phyloP scores from a whole-genome alignment of 2,329 filamentous ascomycete species.

The Phymatotrichopsis omnivora region DNA sequence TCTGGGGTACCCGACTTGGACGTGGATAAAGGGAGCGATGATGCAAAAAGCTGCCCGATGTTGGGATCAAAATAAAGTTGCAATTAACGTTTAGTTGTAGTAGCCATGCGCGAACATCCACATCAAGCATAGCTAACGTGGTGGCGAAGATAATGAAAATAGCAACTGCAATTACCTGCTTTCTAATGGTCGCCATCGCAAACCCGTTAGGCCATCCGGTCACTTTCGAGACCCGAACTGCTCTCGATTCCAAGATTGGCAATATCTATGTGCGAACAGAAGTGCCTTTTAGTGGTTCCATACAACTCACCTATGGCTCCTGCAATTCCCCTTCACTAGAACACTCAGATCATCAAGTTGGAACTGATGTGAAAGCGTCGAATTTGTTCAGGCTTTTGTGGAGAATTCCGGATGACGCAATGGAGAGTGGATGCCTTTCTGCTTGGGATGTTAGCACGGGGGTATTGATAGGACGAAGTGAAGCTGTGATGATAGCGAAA shows the following conservation, averaged over 20 bases:
- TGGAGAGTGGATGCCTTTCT: conserved; percentile 38
- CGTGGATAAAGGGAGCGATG: conserved; percentile 10
- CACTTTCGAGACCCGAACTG: conserved; percentile 10
- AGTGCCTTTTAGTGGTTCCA: background rate
- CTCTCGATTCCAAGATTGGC: conserved; percentile 16
- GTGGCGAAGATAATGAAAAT: no score
- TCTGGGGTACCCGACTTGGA: no score
- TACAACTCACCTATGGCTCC: conserved; percentile 13
- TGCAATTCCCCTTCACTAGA: conserved; percentile 1
- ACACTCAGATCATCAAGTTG: conserved; percentile 12
- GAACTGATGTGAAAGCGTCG: conserved; percentile 1
- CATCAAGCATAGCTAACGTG: no score
- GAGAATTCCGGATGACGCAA: conserved; percentile 38
- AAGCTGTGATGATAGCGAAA: conserved; percentile 35
- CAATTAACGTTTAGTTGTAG: no score
- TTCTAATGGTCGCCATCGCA: no score
- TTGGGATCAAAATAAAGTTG: conserved; percentile 8
- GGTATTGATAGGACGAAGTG: conserved; percentile 38
- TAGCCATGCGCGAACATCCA: no score
- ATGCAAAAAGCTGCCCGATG: background rate
- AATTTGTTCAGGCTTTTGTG: conserved; percentile 34
- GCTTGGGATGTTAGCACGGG: conserved; percentile 36
- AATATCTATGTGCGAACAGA: conserved; percentile 18
- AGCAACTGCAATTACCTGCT: no score
- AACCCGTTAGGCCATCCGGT: no score